Evolutionary conservation across 306 rosid species (phyloP).

Genomic region (Sechiopsis laciniata): DNA sequence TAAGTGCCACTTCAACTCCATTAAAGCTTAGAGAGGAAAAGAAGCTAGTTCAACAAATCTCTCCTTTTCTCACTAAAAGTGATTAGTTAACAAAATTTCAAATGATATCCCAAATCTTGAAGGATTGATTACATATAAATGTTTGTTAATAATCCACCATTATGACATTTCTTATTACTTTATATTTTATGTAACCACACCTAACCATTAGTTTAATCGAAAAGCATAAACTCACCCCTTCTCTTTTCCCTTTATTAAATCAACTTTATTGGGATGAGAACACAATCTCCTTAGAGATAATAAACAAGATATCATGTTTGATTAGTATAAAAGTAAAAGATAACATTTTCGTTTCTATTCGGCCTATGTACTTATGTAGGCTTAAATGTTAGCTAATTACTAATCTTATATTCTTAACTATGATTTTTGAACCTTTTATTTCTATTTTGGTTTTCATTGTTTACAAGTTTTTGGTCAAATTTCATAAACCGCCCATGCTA

Average conservation of each 20-base stretch:
- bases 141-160: conserved; percentile 14
- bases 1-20: background rate
- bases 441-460: too few relatives aligned
- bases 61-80: background rate
- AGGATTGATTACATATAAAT: background rate
- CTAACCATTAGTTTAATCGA: conserved; percentile 1
- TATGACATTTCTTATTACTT: background rate
- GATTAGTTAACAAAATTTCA: background rate
- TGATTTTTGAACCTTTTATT: too few relatives aligned
- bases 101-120: background rate
- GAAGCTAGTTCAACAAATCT: background rate
- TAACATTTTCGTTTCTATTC: background rate
- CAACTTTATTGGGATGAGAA: conserved; percentile 4
- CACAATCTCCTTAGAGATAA: background rate
- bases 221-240: background rate
- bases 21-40: background rate
- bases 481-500: too few relatives aligned
- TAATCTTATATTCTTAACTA: too few relatives aligned
- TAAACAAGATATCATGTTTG: background rate
- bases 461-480: too few relatives aligned
- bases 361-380: background rate
- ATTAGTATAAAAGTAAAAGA: background rate
- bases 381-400: too few relatives aligned
- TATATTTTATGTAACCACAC: background rate
- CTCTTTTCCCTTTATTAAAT: background rate